Base-by-base conservation (phyloP, 2,329 filamentous ascomycete genomes). In the Beauveria sp. region DNA sequence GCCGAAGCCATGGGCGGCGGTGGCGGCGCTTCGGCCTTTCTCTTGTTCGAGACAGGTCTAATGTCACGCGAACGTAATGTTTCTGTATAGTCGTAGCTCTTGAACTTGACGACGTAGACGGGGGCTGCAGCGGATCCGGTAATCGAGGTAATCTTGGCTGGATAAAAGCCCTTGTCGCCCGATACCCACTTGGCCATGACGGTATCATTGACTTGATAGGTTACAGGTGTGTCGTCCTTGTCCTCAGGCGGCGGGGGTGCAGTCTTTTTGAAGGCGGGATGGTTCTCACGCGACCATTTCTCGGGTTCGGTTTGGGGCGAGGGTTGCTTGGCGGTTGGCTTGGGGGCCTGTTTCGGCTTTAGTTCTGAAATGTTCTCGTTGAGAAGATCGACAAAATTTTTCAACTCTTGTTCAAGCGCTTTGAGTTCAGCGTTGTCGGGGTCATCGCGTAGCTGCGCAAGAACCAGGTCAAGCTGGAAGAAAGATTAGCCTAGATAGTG, bases 71-170 rank as follows among this genome's bases (percentile, higher is more conserved):
- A 85, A 63, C 87, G 84, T 63, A 96, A 76, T 40, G 90, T 94
- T 74, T 96, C 92, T 51, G 88, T 91, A 24, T 84, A 91, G 65
- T 88, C 85, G 76, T 97, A 97, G 69, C 86, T 90, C 76, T 96
- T 93, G 80, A 97, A 99, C 67, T 90, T 94, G 73, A 99, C 92
- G 53, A 91, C 89, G 73, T 97, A 99, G 65, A 97, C 90, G 41
- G 92, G 93, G 57, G 91, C 90, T 48, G 86, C 89, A n/a, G 88
- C 87, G 9, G 92, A 96, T 62, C 94, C 94, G 24, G 93, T 97
- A 68, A 97, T 92, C 57, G 90, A 92, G 56, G 91, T 93, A 73
- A 99, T 96, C 69, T 91, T 88, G 47, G 92, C 94, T 51, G 91
- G 88, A 76, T 97, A 97, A 76, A 92, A 97, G 26, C 84, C 84